Conservation (phyloP, 345 rosid species). For the Eutrema heterophyllum region DNA sequence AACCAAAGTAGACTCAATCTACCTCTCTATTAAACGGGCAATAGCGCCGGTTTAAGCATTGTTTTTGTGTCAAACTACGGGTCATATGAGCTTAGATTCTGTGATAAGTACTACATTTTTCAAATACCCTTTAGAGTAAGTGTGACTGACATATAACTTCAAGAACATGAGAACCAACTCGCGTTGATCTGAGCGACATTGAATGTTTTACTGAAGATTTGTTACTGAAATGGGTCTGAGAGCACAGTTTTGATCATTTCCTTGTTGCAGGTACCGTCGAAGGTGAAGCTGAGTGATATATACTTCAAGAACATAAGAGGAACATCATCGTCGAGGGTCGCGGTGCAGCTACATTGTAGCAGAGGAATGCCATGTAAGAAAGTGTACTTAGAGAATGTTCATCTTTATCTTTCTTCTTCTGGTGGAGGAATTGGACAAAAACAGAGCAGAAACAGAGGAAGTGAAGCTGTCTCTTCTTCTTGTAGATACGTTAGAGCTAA, state of each 20-base stretch:
- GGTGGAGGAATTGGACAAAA: conserved; percentile 1
- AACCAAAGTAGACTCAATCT: not conserved
- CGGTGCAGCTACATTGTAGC: conserved; percentile 50
- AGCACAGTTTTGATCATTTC: conserved; percentile 3
- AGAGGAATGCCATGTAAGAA: conserved; percentile 43
- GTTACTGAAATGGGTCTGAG: not conserved
- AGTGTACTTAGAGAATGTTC: conserved; percentile 50
- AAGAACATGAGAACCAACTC: not conserved
- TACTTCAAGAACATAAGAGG: conserved; percentile 55
- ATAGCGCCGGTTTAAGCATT: no score
- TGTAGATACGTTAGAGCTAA: conserved; percentile 50
- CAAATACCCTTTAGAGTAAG: not conserved
- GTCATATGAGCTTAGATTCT: not conserved
- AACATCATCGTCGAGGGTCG: conserved; percentile 37
- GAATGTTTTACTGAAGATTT: not conserved
- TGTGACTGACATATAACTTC: not conserved
- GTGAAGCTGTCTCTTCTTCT: conserved; percentile 37
- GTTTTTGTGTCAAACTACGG: no score
- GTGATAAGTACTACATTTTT: not conserved
- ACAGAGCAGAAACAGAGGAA: conserved; percentile 18
- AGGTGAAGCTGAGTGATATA: conserved; percentile 45
- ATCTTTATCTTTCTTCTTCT: conserved; percentile 37
- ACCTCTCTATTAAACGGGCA: not conserved
- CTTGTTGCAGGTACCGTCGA: conserved; percentile 33
- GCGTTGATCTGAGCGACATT: not conserved